These are phyloP conservation scores for Amanita rimosa DNA, from an alignment of 768 basidiomycete species.

Conservation along the genomic window DNA sequence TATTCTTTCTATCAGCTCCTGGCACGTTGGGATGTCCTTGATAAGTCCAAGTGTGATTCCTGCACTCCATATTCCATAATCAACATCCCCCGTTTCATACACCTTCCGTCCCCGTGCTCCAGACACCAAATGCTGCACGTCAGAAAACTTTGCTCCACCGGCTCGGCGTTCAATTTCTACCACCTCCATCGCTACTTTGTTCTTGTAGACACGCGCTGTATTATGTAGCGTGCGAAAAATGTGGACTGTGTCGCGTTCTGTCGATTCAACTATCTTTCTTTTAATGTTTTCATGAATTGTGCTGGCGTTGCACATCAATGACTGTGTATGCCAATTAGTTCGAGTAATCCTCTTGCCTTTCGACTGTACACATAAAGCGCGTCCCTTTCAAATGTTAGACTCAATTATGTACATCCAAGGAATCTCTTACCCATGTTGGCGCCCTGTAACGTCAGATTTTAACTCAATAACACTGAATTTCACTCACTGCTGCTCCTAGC, in stretches of 20 bases:
- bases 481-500: slow-evolving; percentile 66
- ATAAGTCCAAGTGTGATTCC: slow-evolving; percentile 62
- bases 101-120: slow-evolving; percentile 61
- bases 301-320: slow-evolving; percentile 20
- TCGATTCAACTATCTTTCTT: slow-evolving; percentile 74
- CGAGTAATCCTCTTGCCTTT: slow-evolving; percentile 35
- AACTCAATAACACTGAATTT: background rate
- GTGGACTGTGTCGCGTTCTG: slow-evolving; percentile 77
- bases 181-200: slow-evolving; percentile 74
- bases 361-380: slow-evolving; percentile 86
- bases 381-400: slow-evolving; percentile 35
- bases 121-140: slow-evolving; percentile 66
- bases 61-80: slow-evolving; percentile 81
- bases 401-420: slow-evolving; percentile 12
- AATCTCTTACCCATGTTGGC: slow-evolving; percentile 63
- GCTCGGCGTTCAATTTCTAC: slow-evolving; percentile 72
- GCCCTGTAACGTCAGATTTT: slow-evolving; percentile 34
- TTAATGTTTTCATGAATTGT: slow-evolving; percentile 89
- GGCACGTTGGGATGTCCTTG: slow-evolving; percentile 76
- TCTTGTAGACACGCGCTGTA: slow-evolving; percentile 81
- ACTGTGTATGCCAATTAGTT: background rate
- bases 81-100: slow-evolving; percentile 76
- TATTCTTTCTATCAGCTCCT: slow-evolving; percentile 53
- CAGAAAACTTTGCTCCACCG: slow-evolving; percentile 83
- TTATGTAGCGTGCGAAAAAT: slow-evolving; percentile 85